A percentile compares a stretch with the other conserved stretches of the same genome.
Conservation (phyloP, 2,329 filamentous ascomycete genomes). For the Xylariaceae sp. region DNA sequence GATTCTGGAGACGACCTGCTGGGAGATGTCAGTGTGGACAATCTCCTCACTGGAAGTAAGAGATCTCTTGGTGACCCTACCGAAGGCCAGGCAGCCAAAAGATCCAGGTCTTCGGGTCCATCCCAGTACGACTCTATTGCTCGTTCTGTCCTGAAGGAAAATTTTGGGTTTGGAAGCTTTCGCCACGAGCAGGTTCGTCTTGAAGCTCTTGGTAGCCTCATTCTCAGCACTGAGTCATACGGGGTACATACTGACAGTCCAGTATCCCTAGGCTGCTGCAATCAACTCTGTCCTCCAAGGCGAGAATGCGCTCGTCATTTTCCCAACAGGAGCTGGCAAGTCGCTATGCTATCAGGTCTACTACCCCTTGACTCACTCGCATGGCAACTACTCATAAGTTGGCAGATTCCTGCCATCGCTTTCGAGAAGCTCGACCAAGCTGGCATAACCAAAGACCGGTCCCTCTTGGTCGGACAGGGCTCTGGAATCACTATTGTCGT, state of each 20-base stretch:
- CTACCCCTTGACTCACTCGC: background rate
- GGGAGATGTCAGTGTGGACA: constrained; percentile 19
- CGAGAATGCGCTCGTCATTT: constrained; percentile 39
- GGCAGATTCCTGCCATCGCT: constrained; percentile 41
- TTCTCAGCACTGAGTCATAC: too few species aligned
- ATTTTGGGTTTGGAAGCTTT: constrained; percentile 36
- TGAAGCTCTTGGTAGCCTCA: too few species aligned
- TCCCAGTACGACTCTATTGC: constrained; percentile 7
- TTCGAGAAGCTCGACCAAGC: constrained; percentile 38
- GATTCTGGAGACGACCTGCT: constrained; percentile 32
- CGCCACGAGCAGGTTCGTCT: constrained; percentile 38
- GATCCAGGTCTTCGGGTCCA: background rate
- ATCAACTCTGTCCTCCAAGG: constrained; percentile 34
- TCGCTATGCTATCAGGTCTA: constrained; percentile 44
- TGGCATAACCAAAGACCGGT: constrained; percentile 4
- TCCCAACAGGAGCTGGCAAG: constrained; percentile 47
- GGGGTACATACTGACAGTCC: too few species aligned
- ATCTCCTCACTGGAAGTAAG: constrained; percentile 12
- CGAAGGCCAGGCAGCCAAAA: constrained; percentile 6
- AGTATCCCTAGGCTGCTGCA: constrained; percentile 26
- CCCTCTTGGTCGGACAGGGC: constrained; percentile 14
- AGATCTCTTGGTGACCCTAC: constrained; percentile 1
- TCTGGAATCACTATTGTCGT: constrained; percentile 52
- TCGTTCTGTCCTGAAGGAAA: constrained; percentile 28
- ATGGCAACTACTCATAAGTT: background rate